Conservation (phyloP, 441 rosid genomes). For the Adansonia grandidieri region DNA sequence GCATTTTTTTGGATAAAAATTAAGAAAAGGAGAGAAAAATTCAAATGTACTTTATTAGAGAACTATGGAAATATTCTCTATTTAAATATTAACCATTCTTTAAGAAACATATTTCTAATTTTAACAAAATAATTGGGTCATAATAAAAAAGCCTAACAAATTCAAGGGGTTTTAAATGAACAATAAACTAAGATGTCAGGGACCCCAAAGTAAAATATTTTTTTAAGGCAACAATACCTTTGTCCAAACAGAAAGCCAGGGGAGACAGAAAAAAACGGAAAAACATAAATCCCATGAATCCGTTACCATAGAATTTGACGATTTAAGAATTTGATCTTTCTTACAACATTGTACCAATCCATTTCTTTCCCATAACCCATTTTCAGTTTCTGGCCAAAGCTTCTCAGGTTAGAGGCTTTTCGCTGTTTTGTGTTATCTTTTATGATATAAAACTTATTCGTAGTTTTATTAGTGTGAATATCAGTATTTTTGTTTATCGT, state of each 20-base stretch:
- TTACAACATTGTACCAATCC: slow-evolving; percentile 16
- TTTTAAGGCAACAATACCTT: not conserved
- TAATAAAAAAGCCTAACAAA: too few species aligned
- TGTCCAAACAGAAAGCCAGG: not conserved
- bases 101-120: not conserved
- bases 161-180: too few species aligned
- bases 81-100: not conserved
- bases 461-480: not conserved
- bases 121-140: not conserved
- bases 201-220: not conserved
- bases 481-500: not conserved
- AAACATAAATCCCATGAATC: not conserved
- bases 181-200: too few species aligned
- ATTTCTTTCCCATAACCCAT: slow-evolving; percentile 19
- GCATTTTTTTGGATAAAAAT: not conserved
- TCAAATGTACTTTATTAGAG: not conserved
- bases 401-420: slow-evolving; percentile 23
- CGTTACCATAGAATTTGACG: not conserved
- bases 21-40: not conserved
- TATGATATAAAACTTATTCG: not conserved
- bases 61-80: not conserved
- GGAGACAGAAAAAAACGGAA: not conserved
- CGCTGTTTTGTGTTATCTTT: not conserved
- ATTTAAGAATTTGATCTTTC: not conserved
- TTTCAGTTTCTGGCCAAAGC: slow-evolving; percentile 20